Evolutionary conservation across 306 rosid species (phyloP).

Genomic region (Vigna hirtella): DNA sequence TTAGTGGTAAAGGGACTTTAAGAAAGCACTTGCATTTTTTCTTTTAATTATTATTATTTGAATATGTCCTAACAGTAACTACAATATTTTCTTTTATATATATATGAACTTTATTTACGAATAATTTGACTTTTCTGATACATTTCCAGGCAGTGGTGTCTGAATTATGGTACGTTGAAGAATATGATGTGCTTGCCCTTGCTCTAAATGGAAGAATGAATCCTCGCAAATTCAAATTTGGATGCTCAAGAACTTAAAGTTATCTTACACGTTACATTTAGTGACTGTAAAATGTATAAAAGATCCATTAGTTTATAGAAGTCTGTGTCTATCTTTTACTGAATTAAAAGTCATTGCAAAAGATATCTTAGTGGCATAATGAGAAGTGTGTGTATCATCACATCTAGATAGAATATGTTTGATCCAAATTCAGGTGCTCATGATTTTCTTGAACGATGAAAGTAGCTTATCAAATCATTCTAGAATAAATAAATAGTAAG

Average conservation of each 20-base stretch:
- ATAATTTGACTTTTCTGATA: slow-evolving; percentile 11
- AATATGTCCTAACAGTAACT: too few species aligned
- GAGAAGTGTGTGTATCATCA: slow-evolving; percentile 5
- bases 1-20: too few species aligned
- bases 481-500: too few species aligned
- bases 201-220: slow-evolving; percentile 92
- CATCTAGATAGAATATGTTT: background rate
- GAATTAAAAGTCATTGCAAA: background rate
- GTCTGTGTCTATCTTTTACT: background rate
- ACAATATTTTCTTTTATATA: too few species aligned
- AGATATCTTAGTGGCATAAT: background rate
- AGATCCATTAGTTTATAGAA: slow-evolving; percentile 11
- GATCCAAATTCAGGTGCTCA: background rate
- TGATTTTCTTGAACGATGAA: too few species aligned
- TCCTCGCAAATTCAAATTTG: slow-evolving; percentile 68
- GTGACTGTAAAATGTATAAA: background rate
- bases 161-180: slow-evolving; percentile 98
- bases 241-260: slow-evolving; percentile 61
- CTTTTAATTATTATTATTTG: too few species aligned
- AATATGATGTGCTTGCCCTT: slow-evolving; percentile 88
- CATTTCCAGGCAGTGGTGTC: slow-evolving; percentile 75
- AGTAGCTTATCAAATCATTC: too few species aligned
- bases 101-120: too few species aligned
- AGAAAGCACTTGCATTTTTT: too few species aligned
- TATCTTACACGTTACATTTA: background rate